phyloP scores from a whole-genome alignment of 2,329 filamentous ascomycete species.

The Fusarium xyrophilum region DNA sequence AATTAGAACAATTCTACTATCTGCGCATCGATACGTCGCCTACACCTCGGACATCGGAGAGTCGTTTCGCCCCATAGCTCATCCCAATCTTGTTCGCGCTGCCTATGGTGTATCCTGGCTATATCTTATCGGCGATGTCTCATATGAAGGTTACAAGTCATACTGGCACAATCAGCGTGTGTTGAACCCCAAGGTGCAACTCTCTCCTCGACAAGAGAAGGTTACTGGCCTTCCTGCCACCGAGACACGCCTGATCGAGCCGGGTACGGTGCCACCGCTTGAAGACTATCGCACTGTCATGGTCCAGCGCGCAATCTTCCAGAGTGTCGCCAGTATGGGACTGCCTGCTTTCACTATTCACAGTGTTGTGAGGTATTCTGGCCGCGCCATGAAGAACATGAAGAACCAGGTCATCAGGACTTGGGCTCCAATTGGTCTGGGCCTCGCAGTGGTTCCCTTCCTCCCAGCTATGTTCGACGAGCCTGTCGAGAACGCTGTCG shows the following conservation, averaged over 20 bases:
- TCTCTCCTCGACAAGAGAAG: constrained; percentile 58
- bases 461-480: constrained; percentile 87
- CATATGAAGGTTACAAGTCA: constrained; percentile 93
- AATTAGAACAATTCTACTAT: constrained; percentile 83
- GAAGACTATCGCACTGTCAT: constrained; percentile 93
- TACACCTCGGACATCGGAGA: constrained; percentile 98
- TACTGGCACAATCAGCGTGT: constrained; percentile 85
- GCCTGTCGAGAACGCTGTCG: constrained; percentile 89
- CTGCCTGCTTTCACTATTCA: constrained; percentile 94
- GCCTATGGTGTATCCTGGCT: constrained; percentile 94
- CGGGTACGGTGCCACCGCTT: constrained; percentile 67
- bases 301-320: constrained; percentile 89
- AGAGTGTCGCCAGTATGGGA: constrained; percentile 90
- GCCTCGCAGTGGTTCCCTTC: constrained; percentile 79
- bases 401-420: constrained; percentile 80
- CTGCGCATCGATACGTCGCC: constrained; percentile 93
- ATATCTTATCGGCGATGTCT: constrained; percentile 89
- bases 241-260: constrained; percentile 42
- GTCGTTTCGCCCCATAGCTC: constrained; percentile 90
- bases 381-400: constrained; percentile 79
- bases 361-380: constrained; percentile 88
- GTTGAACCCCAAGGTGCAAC: constrained; percentile 70
- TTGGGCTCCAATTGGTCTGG: constrained; percentile 89
- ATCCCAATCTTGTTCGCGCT: constrained; percentile 78
- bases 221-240: constrained; percentile 53